phyloP scores from a whole-genome alignment of 768 basidiomycete species.

The Leccinellum rugosiceps region DNA sequence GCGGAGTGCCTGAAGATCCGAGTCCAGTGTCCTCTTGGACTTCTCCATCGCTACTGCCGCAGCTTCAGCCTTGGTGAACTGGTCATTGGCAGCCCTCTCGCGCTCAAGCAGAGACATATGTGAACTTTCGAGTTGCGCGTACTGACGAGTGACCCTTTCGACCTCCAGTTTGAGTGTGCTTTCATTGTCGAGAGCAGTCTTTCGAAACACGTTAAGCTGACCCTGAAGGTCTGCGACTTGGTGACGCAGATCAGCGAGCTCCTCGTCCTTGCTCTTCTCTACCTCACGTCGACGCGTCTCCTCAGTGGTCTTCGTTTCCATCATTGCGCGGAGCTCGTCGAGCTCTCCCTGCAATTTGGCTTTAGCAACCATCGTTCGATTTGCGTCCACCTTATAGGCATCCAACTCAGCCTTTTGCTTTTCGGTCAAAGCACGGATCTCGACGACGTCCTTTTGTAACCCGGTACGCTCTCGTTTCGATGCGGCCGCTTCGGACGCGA shows the following conservation, averaged over 20 bases:
- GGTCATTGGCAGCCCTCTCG: constrained; percentile 50
- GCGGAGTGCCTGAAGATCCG: constrained; percentile 68
- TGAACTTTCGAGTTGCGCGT: constrained; percentile 54
- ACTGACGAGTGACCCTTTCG: constrained; percentile 59
- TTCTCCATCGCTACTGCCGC: constrained; percentile 62
- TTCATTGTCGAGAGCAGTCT: constrained; percentile 58
- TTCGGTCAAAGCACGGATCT: constrained; percentile 68
- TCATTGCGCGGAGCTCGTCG: constrained; percentile 78
- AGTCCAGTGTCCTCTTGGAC: constrained; percentile 61
- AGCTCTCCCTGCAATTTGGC: constrained; percentile 76
- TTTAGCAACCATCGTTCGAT: constrained; percentile 45
- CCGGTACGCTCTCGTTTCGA: constrained; percentile 54
- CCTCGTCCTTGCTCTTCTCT: constrained; percentile 83
- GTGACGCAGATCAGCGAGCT: constrained; percentile 67
- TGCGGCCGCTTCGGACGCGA: constrained; percentile 51
- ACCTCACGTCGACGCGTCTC: constrained; percentile 81
- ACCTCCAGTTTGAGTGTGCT: constrained; percentile 75
- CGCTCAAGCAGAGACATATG: constrained; percentile 64
- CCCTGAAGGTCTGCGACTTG: constrained; percentile 61
- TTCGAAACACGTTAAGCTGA: constrained; percentile 65
- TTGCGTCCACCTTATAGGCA: constrained; percentile 51
- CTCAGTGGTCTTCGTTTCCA: constrained; percentile 84
- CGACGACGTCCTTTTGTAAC: constrained; percentile 57
- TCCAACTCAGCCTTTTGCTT: constrained; percentile 60
- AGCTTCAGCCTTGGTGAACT: constrained; percentile 47